phyloP scores from a whole-genome alignment of 257 asterid genomes.

The Datura wrightii region DNA sequence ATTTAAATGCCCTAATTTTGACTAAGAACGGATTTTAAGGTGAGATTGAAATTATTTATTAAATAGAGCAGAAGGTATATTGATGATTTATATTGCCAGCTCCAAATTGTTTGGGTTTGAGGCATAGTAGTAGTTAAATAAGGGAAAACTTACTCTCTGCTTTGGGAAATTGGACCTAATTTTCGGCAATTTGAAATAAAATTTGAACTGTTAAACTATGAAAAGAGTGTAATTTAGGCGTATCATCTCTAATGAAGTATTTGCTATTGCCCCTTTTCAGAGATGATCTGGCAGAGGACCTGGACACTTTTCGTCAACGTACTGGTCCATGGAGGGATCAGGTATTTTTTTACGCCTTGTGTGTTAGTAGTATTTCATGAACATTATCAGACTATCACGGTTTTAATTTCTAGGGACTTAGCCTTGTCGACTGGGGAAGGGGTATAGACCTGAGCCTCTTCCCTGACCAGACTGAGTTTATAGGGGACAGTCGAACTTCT shows the following conservation, averaged over 20 bases:
- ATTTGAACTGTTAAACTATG: background rate
- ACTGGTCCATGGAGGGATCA: constrained; percentile 87
- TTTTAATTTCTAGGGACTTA: constrained; percentile 72
- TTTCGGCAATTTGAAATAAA: background rate
- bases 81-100: background rate
- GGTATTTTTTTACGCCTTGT: constrained; percentile 50
- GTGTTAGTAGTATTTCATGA: constrained; percentile 3
- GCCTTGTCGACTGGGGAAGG: constrained; percentile 99
- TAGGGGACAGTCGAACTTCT: constrained; percentile 90
- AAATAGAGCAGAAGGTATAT: background rate
- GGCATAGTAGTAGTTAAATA: background rate
- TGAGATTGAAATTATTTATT: background rate
- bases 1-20: background rate
- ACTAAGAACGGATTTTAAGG: background rate
- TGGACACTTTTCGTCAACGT: constrained; percentile 50
- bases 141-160: background rate
- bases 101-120: background rate
- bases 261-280: constrained; percentile 42
- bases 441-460: constrained; percentile 83
- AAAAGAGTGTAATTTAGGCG: background rate
- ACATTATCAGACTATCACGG: constrained; percentile 30
- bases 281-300: constrained; percentile 68
- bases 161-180: background rate
- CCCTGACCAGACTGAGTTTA: constrained; percentile 64
- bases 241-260: constrained; percentile 2